Base-by-base conservation (phyloP, 2,329 filamentous ascomycete species). In the Cladophialophora yegresii region DNA sequence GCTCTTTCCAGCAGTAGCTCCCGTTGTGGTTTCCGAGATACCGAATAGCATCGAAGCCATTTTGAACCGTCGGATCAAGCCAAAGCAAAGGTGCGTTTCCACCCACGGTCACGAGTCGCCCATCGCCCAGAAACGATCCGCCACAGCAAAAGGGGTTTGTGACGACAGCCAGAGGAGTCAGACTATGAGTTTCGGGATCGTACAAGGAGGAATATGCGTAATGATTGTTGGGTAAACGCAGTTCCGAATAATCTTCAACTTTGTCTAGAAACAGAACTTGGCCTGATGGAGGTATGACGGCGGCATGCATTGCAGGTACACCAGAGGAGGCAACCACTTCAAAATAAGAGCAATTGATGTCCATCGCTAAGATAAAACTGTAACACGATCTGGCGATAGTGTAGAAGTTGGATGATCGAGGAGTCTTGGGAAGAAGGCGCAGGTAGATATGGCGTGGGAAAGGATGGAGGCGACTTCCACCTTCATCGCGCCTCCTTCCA, bases 81-180 rank as follows among this genome's bases (percentile, higher is more conserved):
- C 80, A 82, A 32, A 75, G 73, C 20, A 87, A 74, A 53, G 84
- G 83, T 32, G 76, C 84, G 70, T 87, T 87, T 28, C 85, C 85
- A 66, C 85, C 85, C 43, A 87, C 71, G 23, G 83, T 83, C 49
- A 84, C 70, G 23, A 85, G 78, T 8, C 79, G 78, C 2, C 85
- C 85, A 72, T 87, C 82, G 28, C 82, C 79, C 66, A 87, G 77
- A 74, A 86, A 87, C 10, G 79, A 78, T 56, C 85, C 85, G 47
- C 84, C 85, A 30, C 84, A 82, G 72, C 85, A 87, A 75, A 87
- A 87, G 16, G 84, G 81, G 69, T 87, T 87, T 33, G 85, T 86
- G 72, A 74, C 22, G 55, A 70, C 60, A 26, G 61, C 43, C 30
- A 62, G 60, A 32, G 61, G 62, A 54, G n/a, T 43, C 45, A 57